These are phyloP conservation scores for Leishmania lainsoni DNA, from an alignment of 208 protist genomes.

Conservation along the genomic window DNA sequence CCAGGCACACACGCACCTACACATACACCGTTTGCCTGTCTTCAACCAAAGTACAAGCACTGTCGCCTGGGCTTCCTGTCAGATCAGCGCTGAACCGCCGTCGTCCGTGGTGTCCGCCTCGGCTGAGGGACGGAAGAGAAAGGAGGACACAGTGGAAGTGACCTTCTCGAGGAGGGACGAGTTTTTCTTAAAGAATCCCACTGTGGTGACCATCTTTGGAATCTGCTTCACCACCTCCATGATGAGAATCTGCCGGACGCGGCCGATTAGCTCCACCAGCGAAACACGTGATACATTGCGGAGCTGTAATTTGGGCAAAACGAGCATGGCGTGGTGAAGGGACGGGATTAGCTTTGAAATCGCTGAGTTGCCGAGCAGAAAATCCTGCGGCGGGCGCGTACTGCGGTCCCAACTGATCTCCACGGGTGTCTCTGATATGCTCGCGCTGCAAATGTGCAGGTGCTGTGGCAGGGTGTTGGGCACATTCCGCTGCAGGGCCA, in stretches of 20 bases:
- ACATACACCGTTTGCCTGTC: background rate
- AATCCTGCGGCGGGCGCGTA: conserved; percentile 47
- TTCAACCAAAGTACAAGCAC: background rate
- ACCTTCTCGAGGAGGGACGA: conserved; percentile 35
- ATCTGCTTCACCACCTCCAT: conserved; percentile 57
- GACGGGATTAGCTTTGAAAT: conserved; percentile 56
- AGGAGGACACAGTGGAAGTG: conserved; percentile 27
- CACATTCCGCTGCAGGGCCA: conserved; percentile 11
- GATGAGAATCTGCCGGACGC: conserved; percentile 42
- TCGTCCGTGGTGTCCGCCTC: conserved; percentile 28
- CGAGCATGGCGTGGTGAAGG: conserved; percentile 53
- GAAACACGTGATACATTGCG: conserved; percentile 42
- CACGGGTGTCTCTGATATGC: conserved; percentile 40
- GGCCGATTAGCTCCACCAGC: conserved; percentile 25
- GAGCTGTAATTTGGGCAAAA: conserved; percentile 45
- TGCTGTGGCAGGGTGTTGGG: conserved; percentile 18
- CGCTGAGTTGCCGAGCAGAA: conserved; percentile 47
- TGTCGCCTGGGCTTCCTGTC: background rate
- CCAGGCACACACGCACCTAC: background rate
- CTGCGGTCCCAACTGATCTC: conserved; percentile 64
- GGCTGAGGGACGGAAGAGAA: conserved; percentile 21
- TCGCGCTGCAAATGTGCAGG: conserved; percentile 33
- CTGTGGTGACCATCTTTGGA: conserved; percentile 49
- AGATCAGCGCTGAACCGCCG: conserved; percentile 24
- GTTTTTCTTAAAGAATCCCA: conserved; percentile 47